Percentiles rank a stretch among this genome's conserved stretches.
phyloP scores from a whole-genome alignment of 2,329 filamentous ascomycete species.

The Celoporthe dispersa region DNA sequence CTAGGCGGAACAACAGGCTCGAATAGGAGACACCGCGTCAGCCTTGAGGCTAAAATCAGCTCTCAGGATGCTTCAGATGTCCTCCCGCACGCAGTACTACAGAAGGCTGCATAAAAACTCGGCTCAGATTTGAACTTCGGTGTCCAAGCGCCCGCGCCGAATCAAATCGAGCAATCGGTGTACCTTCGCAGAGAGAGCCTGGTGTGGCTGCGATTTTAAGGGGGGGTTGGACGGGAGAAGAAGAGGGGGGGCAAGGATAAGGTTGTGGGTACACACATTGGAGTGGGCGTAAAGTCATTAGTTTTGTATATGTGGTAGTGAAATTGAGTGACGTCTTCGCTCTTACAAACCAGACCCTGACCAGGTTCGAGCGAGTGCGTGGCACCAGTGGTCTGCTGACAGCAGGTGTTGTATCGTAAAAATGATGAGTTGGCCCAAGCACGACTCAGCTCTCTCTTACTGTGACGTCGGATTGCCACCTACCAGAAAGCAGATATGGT shows the following conservation, averaged over 20 bases:
- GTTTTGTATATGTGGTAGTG: conserved; percentile 15
- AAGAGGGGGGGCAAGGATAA: background rate
- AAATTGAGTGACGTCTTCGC: conserved; percentile 6
- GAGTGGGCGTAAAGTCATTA: conserved; percentile 19
- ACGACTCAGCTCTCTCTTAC: background rate
- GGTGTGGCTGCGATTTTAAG: background rate
- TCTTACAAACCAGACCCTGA: background rate
- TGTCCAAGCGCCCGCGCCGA: background rate
- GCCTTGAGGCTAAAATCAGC: background rate
- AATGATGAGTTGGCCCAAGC: conserved; percentile 4
- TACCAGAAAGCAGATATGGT: background rate
- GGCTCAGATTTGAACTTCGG: background rate
- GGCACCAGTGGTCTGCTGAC: conserved; percentile 20
- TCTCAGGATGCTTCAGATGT: background rate
- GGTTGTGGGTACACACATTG: conserved; percentile 7
- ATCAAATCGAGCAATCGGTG: background rate
- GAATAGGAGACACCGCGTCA: background rate
- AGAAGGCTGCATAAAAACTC: background rate
- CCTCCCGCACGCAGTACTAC: background rate
- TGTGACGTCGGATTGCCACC: background rate
- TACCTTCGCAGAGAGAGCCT: background rate
- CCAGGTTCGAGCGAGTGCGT: conserved; percentile 9
- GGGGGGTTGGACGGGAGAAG: background rate
- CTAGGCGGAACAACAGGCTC: background rate
- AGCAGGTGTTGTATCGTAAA: background rate